Conservation (phyloP, 208 protist species). For the Polymyxa betae region DNA sequence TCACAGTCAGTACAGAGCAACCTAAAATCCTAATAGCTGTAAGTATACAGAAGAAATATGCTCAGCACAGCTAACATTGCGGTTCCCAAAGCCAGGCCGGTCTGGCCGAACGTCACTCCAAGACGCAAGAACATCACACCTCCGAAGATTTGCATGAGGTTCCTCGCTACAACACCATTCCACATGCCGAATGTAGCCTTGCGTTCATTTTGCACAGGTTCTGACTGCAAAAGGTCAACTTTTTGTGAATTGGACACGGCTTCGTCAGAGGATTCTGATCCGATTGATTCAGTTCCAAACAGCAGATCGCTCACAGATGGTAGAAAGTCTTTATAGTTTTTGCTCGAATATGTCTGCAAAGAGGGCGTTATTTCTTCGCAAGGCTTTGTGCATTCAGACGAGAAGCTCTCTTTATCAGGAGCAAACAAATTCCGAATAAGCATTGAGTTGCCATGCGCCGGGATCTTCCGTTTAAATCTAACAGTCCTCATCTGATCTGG, state of each 20-base stretch:
- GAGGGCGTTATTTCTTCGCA: not conserved
- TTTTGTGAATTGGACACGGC: too few relatives aligned
- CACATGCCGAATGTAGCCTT: not conserved
- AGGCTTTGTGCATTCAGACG: not conserved
- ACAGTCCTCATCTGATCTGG: not conserved
- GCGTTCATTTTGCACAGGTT: not conserved
- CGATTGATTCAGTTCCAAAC: not conserved
- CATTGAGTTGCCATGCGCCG: not conserved
- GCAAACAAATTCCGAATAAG: not conserved
- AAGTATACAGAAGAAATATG: not conserved
- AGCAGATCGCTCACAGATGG: not conserved
- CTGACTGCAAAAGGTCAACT: too few relatives aligned
- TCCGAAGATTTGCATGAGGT: constrained; percentile 45
- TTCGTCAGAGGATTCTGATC: too few relatives aligned
- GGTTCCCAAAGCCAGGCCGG: not conserved
- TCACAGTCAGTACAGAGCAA: not conserved
- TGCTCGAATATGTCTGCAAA: not conserved
- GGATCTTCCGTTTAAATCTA: not conserved
- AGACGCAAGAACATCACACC: constrained; percentile 8
- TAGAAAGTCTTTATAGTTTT: not conserved
- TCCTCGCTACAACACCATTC: not conserved
- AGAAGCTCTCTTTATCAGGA: not conserved
- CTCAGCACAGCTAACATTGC: not conserved
- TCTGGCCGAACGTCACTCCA: constrained; percentile 7
- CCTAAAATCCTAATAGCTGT: not conserved